phyloP scores from a whole-genome alignment of 2,329 filamentous ascomycete species.

The Cercospora sp. region DNA sequence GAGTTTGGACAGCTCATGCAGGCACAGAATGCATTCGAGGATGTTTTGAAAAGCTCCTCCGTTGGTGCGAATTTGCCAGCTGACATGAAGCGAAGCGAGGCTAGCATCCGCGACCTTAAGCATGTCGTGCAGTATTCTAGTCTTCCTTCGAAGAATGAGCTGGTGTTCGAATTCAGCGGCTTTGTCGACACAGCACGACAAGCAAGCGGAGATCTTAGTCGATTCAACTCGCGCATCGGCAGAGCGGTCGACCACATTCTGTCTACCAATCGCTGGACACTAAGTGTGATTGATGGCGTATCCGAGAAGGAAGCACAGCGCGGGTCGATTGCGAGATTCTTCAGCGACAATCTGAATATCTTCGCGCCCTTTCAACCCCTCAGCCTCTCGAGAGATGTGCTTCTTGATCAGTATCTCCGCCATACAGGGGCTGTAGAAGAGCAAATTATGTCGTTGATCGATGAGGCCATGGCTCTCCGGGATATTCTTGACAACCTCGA shows the following conservation, averaged over 20 bases:
- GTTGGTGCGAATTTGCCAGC: constrained; percentile 68
- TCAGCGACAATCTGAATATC: constrained; percentile 48
- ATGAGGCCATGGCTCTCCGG: constrained; percentile 69
- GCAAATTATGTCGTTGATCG: constrained; percentile 67
- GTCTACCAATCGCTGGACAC: constrained; percentile 73
- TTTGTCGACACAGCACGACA: constrained; percentile 70
- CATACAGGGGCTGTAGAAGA: constrained; percentile 71
- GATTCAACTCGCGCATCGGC: constrained; percentile 75
- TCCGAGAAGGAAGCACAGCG: constrained; percentile 44
- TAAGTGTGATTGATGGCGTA: constrained; percentile 66
- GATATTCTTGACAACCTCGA: constrained; percentile 67
- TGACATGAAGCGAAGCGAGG: constrained; percentile 77
- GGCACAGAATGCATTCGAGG: constrained; percentile 74
- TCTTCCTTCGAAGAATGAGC: constrained; percentile 66
- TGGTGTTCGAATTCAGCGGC: constrained; percentile 72
- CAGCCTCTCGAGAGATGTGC: constrained; percentile 60
- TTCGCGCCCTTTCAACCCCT: constrained; percentile 63
- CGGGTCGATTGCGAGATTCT: constrained; percentile 46
- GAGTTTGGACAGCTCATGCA: constrained; percentile 76
- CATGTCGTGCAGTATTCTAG: constrained; percentile 70
- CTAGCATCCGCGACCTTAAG: constrained; percentile 71
- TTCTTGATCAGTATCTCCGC: constrained; percentile 73
- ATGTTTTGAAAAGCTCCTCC: constrained; percentile 68
- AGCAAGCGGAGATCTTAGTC: constrained; percentile 66
- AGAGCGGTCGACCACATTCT: constrained; percentile 73